Evolutionary conservation across 2,329 filamentous ascomycete species (phyloP), one percentile per base, ranked within the genome.

Genomic region (Aspergillus jensenii): DNA sequence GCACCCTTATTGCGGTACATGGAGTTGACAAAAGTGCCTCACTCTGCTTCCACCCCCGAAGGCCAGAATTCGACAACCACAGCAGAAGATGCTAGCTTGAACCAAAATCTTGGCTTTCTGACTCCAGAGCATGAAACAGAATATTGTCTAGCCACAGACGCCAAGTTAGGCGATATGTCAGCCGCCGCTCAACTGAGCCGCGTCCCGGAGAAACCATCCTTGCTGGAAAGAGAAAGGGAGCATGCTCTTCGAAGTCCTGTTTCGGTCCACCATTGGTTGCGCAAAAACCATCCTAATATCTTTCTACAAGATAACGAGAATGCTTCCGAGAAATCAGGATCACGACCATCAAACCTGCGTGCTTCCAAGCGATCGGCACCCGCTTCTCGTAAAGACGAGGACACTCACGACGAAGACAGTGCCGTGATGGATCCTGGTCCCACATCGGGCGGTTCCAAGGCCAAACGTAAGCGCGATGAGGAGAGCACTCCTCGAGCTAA

Each of bases 191-290:
- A 88, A 27, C 71, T 87, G 6, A 72, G 71, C 56, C 71, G 67
- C 33, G 66, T 69, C 14, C 70, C 73, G 2, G 71, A 75, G 27
- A 71, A 71, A 44, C 69, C 70, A 8, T 68, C 69, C 4, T 79
- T 85, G 52, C 73, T 81, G 44, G 81, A 86, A 55, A 75, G 77
- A 59, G 83, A 79, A 74, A 82, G 76, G 70, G 82, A 84, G 56
- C 71, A 82, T 50, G 81, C 82, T 27, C 75, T 91, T 23, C 84
- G 84, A 52, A 98, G 98, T 72, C 92, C 93, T 0, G 90, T 91
- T 43, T 96, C 90, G 59, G 93, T 96, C 3, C 96, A 96, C 78
- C 97, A 96, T 74, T 99, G 95, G 95, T 84, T 99, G 12, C 85
- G 91, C 62, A 87, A 91, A 70, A 84, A 96, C 74, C 88, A 91